A percentile compares a stretch with the other conserved stretches of the same genome.
Conservation (phyloP, 192 early-diverging fungal genomes). For the Coemansia umbellata region DNA sequence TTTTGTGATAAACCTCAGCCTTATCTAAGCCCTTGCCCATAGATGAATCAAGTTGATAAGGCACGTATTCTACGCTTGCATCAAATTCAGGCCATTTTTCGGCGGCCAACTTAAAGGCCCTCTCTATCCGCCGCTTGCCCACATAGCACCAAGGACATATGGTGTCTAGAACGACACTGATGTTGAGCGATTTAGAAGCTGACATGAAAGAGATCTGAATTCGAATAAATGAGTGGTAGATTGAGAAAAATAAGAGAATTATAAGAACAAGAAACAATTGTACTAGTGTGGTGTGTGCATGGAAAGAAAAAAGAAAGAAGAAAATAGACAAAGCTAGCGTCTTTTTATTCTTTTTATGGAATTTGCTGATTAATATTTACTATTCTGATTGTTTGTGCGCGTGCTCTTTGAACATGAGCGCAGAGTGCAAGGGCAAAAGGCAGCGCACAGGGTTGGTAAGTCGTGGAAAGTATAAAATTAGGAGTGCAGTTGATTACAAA, state of each 20-base stretch:
- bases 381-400: too few relatives aligned
- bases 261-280: not conserved
- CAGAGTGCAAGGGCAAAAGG: too few relatives aligned
- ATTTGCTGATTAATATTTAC: too few relatives aligned
- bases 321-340: too few relatives aligned
- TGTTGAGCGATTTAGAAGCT: slow-evolving; percentile 41
- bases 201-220: too few relatives aligned
- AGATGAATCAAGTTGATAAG: slow-evolving; percentile 67
- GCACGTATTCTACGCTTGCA: slow-evolving; percentile 60
- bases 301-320: too few relatives aligned
- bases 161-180: slow-evolving; percentile 64
- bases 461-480: too few relatives aligned
- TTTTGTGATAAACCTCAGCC: slow-evolving; percentile 53
- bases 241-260: not conserved
- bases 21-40: slow-evolving; percentile 52
- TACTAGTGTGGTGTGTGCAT: too few relatives aligned
- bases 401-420: too few relatives aligned
- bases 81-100: slow-evolving; percentile 50
- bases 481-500: too few relatives aligned
- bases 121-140: slow-evolving; percentile 70
- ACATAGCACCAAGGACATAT: slow-evolving; percentile 78
- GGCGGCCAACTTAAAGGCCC: slow-evolving; percentile 52
- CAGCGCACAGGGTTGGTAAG: too few relatives aligned
- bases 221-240: slow-evolving; percentile 2
- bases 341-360: too few relatives aligned